phyloP scores from a whole-genome alignment of 257 asterid species.

The Jacaranda copaia region DNA sequence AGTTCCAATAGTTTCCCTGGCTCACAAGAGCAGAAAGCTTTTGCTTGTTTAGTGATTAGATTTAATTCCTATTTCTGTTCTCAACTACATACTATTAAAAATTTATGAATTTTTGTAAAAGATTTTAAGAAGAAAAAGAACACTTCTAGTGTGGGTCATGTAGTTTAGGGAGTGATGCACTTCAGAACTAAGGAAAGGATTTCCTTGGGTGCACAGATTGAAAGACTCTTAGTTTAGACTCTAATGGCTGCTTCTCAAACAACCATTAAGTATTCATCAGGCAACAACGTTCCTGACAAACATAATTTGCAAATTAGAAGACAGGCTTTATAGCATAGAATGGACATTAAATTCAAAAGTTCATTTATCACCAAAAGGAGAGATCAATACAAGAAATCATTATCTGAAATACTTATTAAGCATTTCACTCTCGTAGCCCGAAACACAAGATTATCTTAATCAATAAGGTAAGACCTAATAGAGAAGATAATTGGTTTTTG shows the following conservation, averaged over 20 bases:
- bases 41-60: not conserved
- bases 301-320: not conserved
- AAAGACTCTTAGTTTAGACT: not conserved
- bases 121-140: not conserved
- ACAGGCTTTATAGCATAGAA: not conserved
- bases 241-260: not conserved
- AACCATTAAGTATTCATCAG: not conserved
- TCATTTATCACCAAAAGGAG: too few species aligned
- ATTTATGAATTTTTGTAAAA: not conserved
- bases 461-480: not conserved
- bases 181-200: not conserved
- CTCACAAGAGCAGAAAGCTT: not conserved
- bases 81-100: not conserved
- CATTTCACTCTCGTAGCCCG: too few species aligned
- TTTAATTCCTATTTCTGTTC: not conserved
- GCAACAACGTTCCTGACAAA: not conserved
- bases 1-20: conserved; percentile 8
- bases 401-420: too few species aligned
- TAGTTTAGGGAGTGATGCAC: not conserved
- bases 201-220: not conserved
- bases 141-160: not conserved
- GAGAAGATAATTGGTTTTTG: not conserved
- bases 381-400: too few species aligned
- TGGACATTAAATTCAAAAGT: not conserved
- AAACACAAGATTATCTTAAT: not conserved